phyloP scores from a whole-genome alignment of 1,139 yeast species.

The Taphrina populina region DNA sequence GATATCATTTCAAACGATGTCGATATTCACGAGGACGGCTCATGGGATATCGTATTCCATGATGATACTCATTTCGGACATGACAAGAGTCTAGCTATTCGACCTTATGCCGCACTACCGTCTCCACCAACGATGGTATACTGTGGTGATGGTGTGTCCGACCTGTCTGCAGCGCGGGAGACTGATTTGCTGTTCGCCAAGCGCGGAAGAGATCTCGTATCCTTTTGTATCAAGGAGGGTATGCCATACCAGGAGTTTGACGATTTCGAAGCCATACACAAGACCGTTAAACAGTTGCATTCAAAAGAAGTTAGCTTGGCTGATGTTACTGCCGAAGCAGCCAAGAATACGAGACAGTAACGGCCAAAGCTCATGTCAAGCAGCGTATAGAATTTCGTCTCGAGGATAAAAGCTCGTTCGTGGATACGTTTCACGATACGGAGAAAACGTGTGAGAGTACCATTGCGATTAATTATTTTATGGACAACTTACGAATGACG shows the following conservation, averaged over 20 bases:
- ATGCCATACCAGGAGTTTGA: slow-evolving; percentile 85
- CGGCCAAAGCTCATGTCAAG: too few relatives aligned
- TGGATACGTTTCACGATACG: too few relatives aligned
- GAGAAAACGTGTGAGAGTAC: too few relatives aligned
- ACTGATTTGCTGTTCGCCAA: slow-evolving; percentile 92
- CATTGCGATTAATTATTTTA: too few relatives aligned
- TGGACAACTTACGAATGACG: too few relatives aligned
- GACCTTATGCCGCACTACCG: slow-evolving; percentile 54
- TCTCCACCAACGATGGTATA: slow-evolving; percentile 60
- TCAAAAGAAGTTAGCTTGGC: slow-evolving; percentile 50
- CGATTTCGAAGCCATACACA: slow-evolving; percentile 69
- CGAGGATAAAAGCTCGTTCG: too few relatives aligned
- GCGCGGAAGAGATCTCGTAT: slow-evolving; percentile 83
- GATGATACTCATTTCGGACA: slow-evolving; percentile 91
- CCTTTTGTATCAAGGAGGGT: slow-evolving; percentile 72
- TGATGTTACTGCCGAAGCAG: slow-evolving; percentile 47
- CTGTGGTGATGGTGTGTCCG: slow-evolving; percentile 97
- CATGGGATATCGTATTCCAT: slow-evolving; percentile 81
- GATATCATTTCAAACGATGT: slow-evolving; percentile 84
- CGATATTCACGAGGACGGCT: slow-evolving; percentile 54
- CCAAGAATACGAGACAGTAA: slow-evolving; percentile 9
- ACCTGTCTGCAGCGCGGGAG: slow-evolving; percentile 89
- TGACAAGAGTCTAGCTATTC: slow-evolving; percentile 82
- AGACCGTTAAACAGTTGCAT: slow-evolving; percentile 47
- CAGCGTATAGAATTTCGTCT: too few relatives aligned